These are phyloP conservation scores for Mortierella sp. DNA, from an alignment of 371 early-diverging fungal species.

Conservation along the genomic window DNA sequence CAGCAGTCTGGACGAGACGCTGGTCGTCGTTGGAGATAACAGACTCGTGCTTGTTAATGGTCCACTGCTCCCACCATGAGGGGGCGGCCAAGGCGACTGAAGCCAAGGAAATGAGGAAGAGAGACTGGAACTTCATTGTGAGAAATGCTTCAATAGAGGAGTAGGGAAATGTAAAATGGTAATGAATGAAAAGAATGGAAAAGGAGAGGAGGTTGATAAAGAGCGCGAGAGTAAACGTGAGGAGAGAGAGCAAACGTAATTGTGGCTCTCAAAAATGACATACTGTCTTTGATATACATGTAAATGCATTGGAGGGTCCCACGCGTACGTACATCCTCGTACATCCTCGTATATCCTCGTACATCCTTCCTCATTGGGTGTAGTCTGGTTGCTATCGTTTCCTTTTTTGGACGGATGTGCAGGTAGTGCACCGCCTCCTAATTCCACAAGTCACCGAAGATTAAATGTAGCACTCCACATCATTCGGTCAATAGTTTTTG, in stretches of 20 bases:
- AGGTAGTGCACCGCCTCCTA: too few relatives aligned
- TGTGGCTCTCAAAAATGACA: background rate
- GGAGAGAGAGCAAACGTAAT: background rate
- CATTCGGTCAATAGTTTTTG: too few relatives aligned
- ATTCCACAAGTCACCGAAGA: too few relatives aligned
- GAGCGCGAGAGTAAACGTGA: background rate
- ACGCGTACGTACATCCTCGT: too few relatives aligned
- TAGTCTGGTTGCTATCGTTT: background rate
- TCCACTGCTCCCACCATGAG: slow-evolving; percentile 55
- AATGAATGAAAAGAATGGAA: background rate
- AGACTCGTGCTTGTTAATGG: slow-evolving; percentile 30
- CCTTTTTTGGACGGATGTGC: background rate
- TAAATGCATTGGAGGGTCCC: too few relatives aligned
- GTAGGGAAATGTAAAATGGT: background rate
- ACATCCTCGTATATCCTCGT: too few relatives aligned
- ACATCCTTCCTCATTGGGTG: too few relatives aligned
- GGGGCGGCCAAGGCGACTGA: slow-evolving; percentile 52
- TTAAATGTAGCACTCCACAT: too few relatives aligned
- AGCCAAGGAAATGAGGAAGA: slow-evolving; percentile 48
- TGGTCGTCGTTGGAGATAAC: slow-evolving; percentile 17
- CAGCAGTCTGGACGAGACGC: slow-evolving; percentile 59
- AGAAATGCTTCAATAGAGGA: background rate
- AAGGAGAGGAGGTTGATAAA: background rate
- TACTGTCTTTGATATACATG: too few relatives aligned
- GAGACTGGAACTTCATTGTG: slow-evolving; percentile 42